Evolutionary conservation across 2,329 filamentous ascomycete species (phyloP), one percentile per base, ranked within the genome.

Genomic region (Microcera coccophila): DNA sequence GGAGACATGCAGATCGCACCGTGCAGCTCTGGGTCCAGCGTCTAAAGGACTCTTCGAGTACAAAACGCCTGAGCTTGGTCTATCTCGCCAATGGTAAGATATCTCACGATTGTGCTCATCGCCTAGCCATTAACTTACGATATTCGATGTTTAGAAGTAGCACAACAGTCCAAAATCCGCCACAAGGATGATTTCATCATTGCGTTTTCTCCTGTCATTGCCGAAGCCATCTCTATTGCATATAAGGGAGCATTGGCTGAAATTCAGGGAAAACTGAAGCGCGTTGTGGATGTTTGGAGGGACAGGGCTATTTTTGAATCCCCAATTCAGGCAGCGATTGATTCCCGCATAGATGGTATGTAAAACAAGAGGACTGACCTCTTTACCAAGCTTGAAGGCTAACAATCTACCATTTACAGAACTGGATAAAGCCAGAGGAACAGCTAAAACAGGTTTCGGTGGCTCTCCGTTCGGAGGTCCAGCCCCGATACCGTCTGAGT

Each of bases 271-370:
- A 96, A 96, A 64, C 74, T 98, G 28, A 79, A 85, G 47, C 80
- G 93, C 22, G 91, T 97, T 1, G 81, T 97, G 3, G 91, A 97
- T 59, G 93, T 98, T 15, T 98, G 93, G 93, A 84, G 85, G 60
- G 82, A 91, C 58, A 78, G 93, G 26, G 71, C 74, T 39, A 93
- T 98, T 35, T 98, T 98, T 58, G 88, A 94, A 48, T 65, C 65
- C 1, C 79, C 85, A 1, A 87, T 95, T 37, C 84, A 95, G 62
- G 80, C 83, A 43, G 85, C 85, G 1, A 82, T 96, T 39, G 91
- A 97, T 61, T 72, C 78, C 44, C 79, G 86, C 21, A 74, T 97
- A 40, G 82, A 89, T 52, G 89, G 88, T 91, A 26, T 35, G 53
- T 49, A 11, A 33, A 39, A 7, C 10, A 5, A 33, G 19, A 17